A percentile compares a stretch with the other conserved stretches of the same genome.
Conservation (phyloP, 257 asterid species). For the Handroanthus guayacan region DNA sequence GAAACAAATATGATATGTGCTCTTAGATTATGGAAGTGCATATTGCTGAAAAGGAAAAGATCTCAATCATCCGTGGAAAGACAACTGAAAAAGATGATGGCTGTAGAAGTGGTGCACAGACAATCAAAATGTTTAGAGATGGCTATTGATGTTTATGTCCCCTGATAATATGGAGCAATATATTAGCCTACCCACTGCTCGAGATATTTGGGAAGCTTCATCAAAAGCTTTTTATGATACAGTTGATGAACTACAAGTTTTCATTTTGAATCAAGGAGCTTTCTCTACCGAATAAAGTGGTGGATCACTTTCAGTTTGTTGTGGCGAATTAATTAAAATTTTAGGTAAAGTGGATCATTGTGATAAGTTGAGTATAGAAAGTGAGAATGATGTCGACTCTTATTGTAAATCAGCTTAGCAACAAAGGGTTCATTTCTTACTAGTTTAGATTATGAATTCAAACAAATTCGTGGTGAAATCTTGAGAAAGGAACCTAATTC, state of each 20-base stretch:
- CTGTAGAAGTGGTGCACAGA: background rate
- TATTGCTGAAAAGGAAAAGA: conserved; percentile 10
- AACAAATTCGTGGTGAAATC: conserved; percentile 29
- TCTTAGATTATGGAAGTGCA: conserved; percentile 27
- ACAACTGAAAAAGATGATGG: background rate
- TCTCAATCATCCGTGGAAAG: background rate
- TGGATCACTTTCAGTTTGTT: background rate
- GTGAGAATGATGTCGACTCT: background rate
- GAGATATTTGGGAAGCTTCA: too few species aligned
- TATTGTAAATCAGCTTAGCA: background rate
- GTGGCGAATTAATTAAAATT: background rate
- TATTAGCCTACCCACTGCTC: too few species aligned
- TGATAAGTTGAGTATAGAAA: conserved; percentile 12
- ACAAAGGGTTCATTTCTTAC: conserved; percentile 29
- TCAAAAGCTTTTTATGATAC: too few species aligned
- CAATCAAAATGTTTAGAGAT: too few species aligned
- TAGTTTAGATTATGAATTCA: conserved; percentile 8
- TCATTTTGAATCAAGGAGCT: background rate
- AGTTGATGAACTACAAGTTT: background rate
- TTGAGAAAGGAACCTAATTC: background rate
- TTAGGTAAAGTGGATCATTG: background rate
- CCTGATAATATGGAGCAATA: too few species aligned
- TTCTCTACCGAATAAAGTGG: background rate
- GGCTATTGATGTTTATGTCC: too few species aligned
- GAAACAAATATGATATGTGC: conserved; percentile 10